Evolutionary conservation across 768 basidiomycete species (phyloP).

Genomic region (Kwoniella mangroviensis): DNA sequence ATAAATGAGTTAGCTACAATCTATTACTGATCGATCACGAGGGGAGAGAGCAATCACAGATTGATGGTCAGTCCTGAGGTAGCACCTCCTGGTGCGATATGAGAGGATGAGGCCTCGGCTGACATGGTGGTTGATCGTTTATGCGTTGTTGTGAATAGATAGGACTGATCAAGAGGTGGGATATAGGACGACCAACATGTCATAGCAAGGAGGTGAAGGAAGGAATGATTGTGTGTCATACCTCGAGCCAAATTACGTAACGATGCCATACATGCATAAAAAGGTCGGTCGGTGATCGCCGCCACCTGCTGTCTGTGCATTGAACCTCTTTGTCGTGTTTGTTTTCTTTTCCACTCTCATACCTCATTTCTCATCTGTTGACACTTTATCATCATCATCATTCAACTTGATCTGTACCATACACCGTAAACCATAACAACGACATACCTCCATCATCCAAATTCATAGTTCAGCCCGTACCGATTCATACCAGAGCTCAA

Average conservation of each 20-base stretch:
- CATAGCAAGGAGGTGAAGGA: not conserved
- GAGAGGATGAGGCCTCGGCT: not conserved
- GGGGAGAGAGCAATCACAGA: conserved; percentile 25
- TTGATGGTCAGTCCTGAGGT: conserved; percentile 44
- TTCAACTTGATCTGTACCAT: not conserved
- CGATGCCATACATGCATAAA: not conserved
- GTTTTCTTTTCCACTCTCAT: not conserved
- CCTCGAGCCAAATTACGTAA: not conserved
- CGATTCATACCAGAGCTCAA: too few species aligned
- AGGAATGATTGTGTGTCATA: too few species aligned
- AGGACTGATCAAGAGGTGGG: too few species aligned
- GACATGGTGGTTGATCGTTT: not conserved
- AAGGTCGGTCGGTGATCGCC: not conserved
- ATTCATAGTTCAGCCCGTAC: too few species aligned
- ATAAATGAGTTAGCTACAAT: not conserved
- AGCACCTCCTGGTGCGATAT: conserved; percentile 12
- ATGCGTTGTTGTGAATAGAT: not conserved
- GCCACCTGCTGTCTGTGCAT: not conserved
- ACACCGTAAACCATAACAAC: too few species aligned
- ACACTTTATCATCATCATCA: not conserved
- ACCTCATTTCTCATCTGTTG: too few species aligned
- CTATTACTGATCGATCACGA: not conserved
- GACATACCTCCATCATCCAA: too few species aligned
- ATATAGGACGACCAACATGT: not conserved
- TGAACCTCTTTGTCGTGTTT: not conserved